A percentile compares a stretch with the other conserved stretches of the same genome.
phyloP scores from a whole-genome alignment of 495 filamentous ascomycete species.

The Aspergillus hancockii region DNA sequence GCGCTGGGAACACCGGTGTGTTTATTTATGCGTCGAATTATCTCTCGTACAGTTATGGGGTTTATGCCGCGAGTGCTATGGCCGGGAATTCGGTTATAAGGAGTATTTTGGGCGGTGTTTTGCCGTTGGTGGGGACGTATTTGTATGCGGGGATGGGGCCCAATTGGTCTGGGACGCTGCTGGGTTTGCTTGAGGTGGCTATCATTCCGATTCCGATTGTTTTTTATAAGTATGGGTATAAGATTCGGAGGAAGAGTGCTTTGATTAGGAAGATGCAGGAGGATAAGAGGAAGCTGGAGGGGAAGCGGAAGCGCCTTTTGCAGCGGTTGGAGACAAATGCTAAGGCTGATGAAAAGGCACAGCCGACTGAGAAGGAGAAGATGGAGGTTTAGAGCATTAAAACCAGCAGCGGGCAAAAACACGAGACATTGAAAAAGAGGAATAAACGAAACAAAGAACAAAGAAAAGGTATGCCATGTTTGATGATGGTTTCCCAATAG shows the following conservation, averaged over 20 bases:
- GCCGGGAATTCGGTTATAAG: constrained; percentile 74
- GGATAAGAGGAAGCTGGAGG: constrained; percentile 24
- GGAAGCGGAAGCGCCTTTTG: constrained; percentile 20
- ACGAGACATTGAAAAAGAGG: neutral
- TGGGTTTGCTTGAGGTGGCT: constrained; percentile 25
- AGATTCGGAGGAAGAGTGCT: constrained; percentile 23
- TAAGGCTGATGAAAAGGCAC: neutral
- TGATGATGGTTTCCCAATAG: constrained; percentile 11
- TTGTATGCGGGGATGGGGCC: constrained; percentile 69
- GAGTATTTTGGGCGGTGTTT: constrained; percentile 62
- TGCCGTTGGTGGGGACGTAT: constrained; percentile 72
- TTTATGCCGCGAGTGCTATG: constrained; percentile 74
- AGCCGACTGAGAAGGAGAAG: constrained; percentile 17
- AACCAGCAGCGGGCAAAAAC: neutral
- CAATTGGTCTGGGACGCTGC: constrained; percentile 70
- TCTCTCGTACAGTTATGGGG: constrained; percentile 71
- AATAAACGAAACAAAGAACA: neutral
- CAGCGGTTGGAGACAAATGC: constrained; percentile 16
- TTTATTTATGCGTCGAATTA: constrained; percentile 84
- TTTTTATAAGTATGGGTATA: constrained; percentile 28
- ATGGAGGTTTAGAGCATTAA: constrained; percentile 13
- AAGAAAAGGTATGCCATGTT: neutral
- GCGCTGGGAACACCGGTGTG: constrained; percentile 68
- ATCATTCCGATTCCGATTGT: constrained; percentile 28
- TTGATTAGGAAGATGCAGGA: constrained; percentile 27